Conservation (phyloP, 176 grass and related monocot species). For the Raddia distichophylla region DNA sequence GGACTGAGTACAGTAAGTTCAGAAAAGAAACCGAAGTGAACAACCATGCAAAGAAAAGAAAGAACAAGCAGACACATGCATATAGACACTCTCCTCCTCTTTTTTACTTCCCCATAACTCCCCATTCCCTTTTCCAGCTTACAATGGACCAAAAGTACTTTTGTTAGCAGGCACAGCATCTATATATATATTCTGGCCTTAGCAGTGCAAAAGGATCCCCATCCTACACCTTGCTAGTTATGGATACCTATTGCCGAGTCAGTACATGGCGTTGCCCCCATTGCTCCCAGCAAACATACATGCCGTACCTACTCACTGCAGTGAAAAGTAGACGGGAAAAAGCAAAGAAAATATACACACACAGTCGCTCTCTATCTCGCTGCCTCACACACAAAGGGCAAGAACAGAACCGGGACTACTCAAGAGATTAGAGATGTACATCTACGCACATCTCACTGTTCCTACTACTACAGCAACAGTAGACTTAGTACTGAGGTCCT, state of each 20-base stretch:
- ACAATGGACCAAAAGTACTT: constrained; percentile 58
- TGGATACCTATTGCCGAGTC: constrained; percentile 44
- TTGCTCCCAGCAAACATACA: constrained; percentile 50
- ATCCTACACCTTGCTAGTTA: constrained; percentile 59
- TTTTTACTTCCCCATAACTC: constrained; percentile 41
- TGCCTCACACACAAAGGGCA: constrained; percentile 50
- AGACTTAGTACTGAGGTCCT: constrained; percentile 49
- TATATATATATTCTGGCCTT: constrained; percentile 52
- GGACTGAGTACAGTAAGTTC: neutral
- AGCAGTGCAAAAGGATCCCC: constrained; percentile 45
- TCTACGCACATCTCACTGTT: constrained; percentile 43
- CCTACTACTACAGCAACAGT: constrained; percentile 47
- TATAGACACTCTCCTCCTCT: neutral
- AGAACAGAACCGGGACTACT: constrained; percentile 40
- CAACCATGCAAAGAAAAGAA: constrained; percentile 20
- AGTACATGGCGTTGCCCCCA: constrained; percentile 42
- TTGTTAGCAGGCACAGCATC: constrained; percentile 48
- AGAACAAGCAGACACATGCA: constrained; percentile 38
- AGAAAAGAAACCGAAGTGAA: neutral
- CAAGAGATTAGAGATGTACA: constrained; percentile 43
- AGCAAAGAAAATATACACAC: constrained; percentile 15
- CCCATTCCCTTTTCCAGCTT: constrained; percentile 52
- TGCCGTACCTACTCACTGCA: constrained; percentile 51
- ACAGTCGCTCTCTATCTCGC: constrained; percentile 16
- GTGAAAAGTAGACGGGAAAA: constrained; percentile 47